Conservation (phyloP, 2,329 filamentous ascomycete species). For the Xylaria sp. region DNA sequence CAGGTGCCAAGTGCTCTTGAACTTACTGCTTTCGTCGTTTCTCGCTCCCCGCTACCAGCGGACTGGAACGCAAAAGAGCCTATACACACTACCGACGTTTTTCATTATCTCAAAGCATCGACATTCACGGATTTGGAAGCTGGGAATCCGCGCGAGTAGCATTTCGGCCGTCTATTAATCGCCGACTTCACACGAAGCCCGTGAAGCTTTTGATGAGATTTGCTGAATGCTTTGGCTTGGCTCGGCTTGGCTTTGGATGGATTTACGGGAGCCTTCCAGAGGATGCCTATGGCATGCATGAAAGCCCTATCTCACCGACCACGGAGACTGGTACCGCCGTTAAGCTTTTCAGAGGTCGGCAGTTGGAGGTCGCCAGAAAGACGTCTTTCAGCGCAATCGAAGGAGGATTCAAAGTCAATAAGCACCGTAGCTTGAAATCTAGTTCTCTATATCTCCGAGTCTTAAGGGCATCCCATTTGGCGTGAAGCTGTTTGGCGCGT, state of each 20-base stretch:
- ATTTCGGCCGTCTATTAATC: slow-evolving; percentile 20
- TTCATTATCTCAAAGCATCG: not conserved
- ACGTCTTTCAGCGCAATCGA: slow-evolving; percentile 5
- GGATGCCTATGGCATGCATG: slow-evolving; percentile 11
- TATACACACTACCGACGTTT: not conserved
- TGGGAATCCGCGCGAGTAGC: slow-evolving; percentile 8
- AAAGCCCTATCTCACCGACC: slow-evolving; percentile 17
- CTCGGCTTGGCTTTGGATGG: slow-evolving; percentile 10
- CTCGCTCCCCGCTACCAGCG: not conserved
- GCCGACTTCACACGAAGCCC: not conserved
- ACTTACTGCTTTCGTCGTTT: not conserved
- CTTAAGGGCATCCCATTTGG: slow-evolving; percentile 10
- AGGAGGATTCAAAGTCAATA: slow-evolving; percentile 7
- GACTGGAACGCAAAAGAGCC: not conserved
- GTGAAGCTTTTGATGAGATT: slow-evolving; percentile 9
- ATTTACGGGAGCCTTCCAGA: slow-evolving; percentile 14
- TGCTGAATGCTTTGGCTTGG: slow-evolving; percentile 16
- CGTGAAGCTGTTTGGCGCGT: slow-evolving; percentile 17
- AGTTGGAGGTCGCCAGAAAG: slow-evolving; percentile 19
- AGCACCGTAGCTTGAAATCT: slow-evolving; percentile 14
- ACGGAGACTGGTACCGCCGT: slow-evolving; percentile 29
- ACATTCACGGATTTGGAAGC: not conserved
- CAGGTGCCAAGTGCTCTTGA: not conserved
- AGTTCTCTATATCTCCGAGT: slow-evolving; percentile 19
- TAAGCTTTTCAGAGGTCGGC: slow-evolving; percentile 29